These are phyloP conservation scores for Teratosphaeria epicoccoides DNA, from an alignment of 2,329 filamentous ascomycete species.

Conservation along the genomic window DNA sequence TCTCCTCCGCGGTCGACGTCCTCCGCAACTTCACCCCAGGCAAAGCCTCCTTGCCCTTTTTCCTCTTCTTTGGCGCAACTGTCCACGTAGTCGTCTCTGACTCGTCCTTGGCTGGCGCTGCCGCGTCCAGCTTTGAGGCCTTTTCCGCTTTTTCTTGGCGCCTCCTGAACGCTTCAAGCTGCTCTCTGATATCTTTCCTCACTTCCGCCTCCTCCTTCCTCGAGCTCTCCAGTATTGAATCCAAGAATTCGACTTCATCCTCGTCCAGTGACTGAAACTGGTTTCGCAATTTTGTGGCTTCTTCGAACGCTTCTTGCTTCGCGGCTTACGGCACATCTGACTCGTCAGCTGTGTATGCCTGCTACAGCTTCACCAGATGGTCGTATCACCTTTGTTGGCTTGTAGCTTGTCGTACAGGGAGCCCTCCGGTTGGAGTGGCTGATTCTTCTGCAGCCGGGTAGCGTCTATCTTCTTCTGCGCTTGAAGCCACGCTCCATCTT, in stretches of 20 bases:
- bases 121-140: slow-evolving; percentile 36
- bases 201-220: slow-evolving; percentile 47
- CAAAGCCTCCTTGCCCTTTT: slow-evolving; percentile 27
- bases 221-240: slow-evolving; percentile 47
- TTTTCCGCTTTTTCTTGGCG: slow-evolving; percentile 51
- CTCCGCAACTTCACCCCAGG: slow-evolving; percentile 37
- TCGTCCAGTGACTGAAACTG: slow-evolving; percentile 70
- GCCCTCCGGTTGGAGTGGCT: slow-evolving; percentile 36
- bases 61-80: slow-evolving; percentile 26
- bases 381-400: slow-evolving; percentile 62
- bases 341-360: slow-evolving; percentile 16
- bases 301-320: slow-evolving; percentile 74
- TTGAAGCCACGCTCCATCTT: slow-evolving; percentile 51
- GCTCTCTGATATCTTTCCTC: slow-evolving; percentile 48
- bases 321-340: slow-evolving; percentile 43
- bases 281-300: slow-evolving; percentile 58
- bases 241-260: slow-evolving; percentile 66
- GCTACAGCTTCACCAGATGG: not conserved
- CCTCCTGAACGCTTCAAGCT: slow-evolving; percentile 48
- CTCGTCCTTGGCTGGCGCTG: slow-evolving; percentile 33
- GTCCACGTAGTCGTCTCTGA: slow-evolving; percentile 1
- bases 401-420: slow-evolving; percentile 65
- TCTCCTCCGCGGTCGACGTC: slow-evolving; percentile 20
- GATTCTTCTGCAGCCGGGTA: slow-evolving; percentile 45
- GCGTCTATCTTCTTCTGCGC: slow-evolving; percentile 56